These are phyloP conservation scores for Paecilomyces sp. DNA, from an alignment of 2,329 filamentous ascomycete genomes.

Conservation along the genomic window DNA sequence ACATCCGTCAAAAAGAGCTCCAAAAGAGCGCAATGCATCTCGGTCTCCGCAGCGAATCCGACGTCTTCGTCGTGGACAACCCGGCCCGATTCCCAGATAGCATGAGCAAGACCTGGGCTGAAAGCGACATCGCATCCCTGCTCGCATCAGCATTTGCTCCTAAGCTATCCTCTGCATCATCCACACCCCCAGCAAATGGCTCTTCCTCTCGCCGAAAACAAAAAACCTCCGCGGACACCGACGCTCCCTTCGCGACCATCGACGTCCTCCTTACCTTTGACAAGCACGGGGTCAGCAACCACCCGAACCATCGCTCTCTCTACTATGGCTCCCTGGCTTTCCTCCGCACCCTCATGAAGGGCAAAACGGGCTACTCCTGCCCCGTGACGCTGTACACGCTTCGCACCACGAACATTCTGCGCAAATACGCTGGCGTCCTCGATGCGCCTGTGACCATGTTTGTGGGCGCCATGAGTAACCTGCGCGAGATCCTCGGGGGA, in stretches of 20 bases:
- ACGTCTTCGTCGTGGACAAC: conserved; percentile 80
- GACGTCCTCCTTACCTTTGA: conserved; percentile 91
- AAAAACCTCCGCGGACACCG: conserved; percentile 22
- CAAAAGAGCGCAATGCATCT: conserved; percentile 70
- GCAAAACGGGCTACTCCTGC: conserved; percentile 56
- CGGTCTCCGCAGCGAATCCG: conserved; percentile 65
- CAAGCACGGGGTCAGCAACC: conserved; percentile 67
- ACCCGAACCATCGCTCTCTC: conserved; percentile 89
- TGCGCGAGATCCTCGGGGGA: conserved; percentile 5
- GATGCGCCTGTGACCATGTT: conserved; percentile 68
- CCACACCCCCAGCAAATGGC: conserved; percentile 16
- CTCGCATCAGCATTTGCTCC: conserved; percentile 70
- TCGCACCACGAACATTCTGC: conserved; percentile 59
- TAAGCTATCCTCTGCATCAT: conserved; percentile 37
- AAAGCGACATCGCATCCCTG: conserved; percentile 60
- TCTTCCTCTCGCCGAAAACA: conserved; percentile 31
- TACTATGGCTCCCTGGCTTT: conserved; percentile 75
- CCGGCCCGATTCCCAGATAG: conserved; percentile 75
- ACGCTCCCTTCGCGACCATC: conserved; percentile 51
- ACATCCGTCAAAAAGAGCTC: conserved; percentile 75
- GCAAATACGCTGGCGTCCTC: conserved; percentile 75
- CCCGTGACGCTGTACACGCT: conserved; percentile 84
- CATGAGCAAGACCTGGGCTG: conserved; percentile 74
- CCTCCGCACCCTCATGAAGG: conserved; percentile 57
- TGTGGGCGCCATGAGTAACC: conserved; percentile 41